Percentiles rank a stretch among this genome's conserved stretches.
Evolutionary conservation across 106 monocot species (phyloP).

Genomic region (Platanthera zijinensis): DNA sequence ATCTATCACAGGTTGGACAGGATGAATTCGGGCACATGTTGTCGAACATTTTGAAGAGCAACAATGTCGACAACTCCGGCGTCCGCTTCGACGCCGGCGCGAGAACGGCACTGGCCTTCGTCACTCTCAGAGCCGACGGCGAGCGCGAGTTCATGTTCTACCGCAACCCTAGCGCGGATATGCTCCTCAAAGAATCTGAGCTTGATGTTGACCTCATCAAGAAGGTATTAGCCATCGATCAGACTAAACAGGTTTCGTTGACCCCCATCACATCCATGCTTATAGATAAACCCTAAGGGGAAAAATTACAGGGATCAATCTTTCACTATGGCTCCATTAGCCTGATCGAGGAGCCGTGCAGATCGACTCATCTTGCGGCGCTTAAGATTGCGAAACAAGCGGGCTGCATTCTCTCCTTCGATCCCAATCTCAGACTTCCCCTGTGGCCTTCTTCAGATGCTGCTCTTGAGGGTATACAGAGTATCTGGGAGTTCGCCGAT

Average conservation of each 20-base stretch:
- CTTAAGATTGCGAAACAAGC: slow-evolving; percentile 18
- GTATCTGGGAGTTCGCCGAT: slow-evolving; percentile 29
- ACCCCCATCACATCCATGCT: not conserved
- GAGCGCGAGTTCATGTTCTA: slow-evolving; percentile 41
- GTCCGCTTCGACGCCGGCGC: slow-evolving; percentile 19
- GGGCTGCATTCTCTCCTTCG: slow-evolving; percentile 21
- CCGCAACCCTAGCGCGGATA: slow-evolving; percentile 32
- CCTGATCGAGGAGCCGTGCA: slow-evolving; percentile 28
- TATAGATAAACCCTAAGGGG: not conserved
- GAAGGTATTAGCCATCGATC: not conserved
- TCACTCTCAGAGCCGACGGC: slow-evolving; percentile 20
- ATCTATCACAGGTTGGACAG: slow-evolving; percentile 13
- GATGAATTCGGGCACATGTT: slow-evolving; percentile 32
- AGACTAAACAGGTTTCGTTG: not conserved
- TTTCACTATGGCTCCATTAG: slow-evolving; percentile 40
- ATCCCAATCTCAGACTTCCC: slow-evolving; percentile 27
- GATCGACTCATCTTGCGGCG: slow-evolving; percentile 24
- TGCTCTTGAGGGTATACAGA: slow-evolving; percentile 23
- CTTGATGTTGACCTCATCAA: slow-evolving; percentile 18
- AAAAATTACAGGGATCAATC: slow-evolving; percentile 10
- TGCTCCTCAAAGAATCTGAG: slow-evolving; percentile 20
- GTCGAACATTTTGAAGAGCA: slow-evolving; percentile 15
- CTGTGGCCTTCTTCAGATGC: slow-evolving; percentile 23
- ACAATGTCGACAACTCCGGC: slow-evolving; percentile 20
- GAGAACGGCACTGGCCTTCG: slow-evolving; percentile 31